These are phyloP conservation scores for Aphanomyces stellatus DNA, from an alignment of 352 stramenopile species.

Conservation along the genomic window DNA sequence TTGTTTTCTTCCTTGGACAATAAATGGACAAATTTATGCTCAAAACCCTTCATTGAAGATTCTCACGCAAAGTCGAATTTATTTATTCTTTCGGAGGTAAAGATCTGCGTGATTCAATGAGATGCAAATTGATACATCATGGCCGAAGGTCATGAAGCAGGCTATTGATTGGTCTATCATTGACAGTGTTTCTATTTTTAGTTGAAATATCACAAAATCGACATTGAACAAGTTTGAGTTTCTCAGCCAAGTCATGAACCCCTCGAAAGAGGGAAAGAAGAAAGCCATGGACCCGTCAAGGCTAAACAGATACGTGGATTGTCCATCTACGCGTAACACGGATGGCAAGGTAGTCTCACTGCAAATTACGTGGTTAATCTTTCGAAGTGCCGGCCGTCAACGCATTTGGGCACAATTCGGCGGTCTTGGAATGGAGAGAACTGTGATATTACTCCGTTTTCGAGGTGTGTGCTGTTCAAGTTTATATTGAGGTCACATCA, in stretches of 20 bases:
- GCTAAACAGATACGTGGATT: conserved; percentile 13
- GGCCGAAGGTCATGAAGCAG: too few relatives aligned
- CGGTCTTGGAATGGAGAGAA: conserved; percentile 20
- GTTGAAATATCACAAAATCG: background rate
- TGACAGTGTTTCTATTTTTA: too few relatives aligned
- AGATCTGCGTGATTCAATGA: too few relatives aligned
- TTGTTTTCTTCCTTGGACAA: too few relatives aligned
- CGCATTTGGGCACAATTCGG: conserved; percentile 2
- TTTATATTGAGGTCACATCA: background rate
- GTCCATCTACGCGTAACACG: conserved; percentile 7
- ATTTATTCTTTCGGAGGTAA: too few relatives aligned
- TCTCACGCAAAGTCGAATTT: too few relatives aligned
- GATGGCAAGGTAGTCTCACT: conserved; percentile 7
- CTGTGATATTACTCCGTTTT: conserved; percentile 7
- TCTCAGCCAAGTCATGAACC: background rate
- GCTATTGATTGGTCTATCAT: too few relatives aligned
- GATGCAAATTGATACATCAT: too few relatives aligned
- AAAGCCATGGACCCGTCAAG: conserved; percentile 14
- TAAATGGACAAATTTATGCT: too few relatives aligned
- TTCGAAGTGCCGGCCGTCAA: background rate
- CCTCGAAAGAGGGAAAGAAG: background rate
- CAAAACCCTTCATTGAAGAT: too few relatives aligned
- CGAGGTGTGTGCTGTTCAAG: background rate
- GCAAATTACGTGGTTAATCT: background rate
- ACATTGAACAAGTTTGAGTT: background rate